A percentile compares a stretch with the other conserved stretches of the same genome.
phyloP scores from a whole-genome alignment of 1,139 yeast species.

The Diutina siamensis region DNA sequence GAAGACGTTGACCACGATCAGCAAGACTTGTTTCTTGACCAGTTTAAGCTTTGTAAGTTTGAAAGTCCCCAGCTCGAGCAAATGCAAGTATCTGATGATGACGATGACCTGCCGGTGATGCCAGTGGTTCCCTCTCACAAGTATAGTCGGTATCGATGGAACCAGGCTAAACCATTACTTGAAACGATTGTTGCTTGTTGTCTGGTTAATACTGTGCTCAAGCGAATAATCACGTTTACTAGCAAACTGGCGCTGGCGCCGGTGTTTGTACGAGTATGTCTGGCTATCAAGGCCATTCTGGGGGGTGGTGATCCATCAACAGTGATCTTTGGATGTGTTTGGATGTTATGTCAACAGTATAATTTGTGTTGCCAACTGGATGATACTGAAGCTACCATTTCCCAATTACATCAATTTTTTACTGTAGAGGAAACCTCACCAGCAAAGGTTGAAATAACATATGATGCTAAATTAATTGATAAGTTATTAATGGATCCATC shows the following conservation, averaged over 20 bases:
- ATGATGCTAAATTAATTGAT: too few species aligned
- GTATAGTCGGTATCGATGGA: neutral
- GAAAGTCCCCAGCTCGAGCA: neutral
- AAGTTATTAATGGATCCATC: too few species aligned
- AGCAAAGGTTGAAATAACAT: too few species aligned
- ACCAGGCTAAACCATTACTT: neutral
- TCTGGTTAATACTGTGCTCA: neutral
- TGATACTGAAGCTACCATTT: neutral
- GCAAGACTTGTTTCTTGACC: neutral
- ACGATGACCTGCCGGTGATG: neutral
- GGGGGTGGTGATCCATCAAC: neutral
- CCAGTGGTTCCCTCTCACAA: neutral
- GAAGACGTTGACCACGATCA: too few species aligned
- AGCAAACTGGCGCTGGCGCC: neutral
- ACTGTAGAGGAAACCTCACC: too few species aligned
- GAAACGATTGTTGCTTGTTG: neutral
- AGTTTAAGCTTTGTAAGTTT: neutral
- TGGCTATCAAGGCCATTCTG: neutral
- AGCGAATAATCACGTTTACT: neutral
- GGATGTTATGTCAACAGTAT: neutral
- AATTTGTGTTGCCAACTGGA: neutral
- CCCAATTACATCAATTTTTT: too few species aligned
- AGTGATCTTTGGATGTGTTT: neutral
- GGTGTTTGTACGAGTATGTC: neutral
- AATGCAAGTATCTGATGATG: neutral